Evolutionary conservation across 192 early-diverging fungal species (phyloP), one percentile per base, ranked within the genome.

Genomic region (Linnemannia schmuckeri): DNA sequence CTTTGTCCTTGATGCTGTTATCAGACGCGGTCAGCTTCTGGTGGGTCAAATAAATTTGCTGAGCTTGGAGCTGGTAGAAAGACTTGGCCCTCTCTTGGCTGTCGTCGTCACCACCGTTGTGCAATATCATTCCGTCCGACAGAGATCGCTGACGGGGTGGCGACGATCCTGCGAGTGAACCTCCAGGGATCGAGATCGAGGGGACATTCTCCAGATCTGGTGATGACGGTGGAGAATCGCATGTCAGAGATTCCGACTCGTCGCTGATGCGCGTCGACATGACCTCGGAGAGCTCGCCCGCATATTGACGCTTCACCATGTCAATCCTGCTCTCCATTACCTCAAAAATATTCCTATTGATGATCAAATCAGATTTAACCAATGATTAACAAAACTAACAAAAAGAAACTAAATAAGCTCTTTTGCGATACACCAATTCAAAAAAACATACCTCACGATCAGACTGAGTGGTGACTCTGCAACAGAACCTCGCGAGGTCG

Each of bases 321-420:
- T 87, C 85, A 24, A 87, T 78, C 68, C 85, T 78, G 54, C 54
- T 78, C 72, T 87, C 85, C 85, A 87, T 87, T 1, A 87, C 85
- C 66, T 87, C 85, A 52, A 87, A 78, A 47, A 87, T 87, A n/a
- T 87, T 87, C 75, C 85, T 87, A 75, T 20, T 30, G 33, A 27
- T 57, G 24, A 1, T 27, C 27, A n/a, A 6, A 47, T 6, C 37
- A 72, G n/a, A 70, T 69, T 6, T 41, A 2, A 18, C 44, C 1
- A 54, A 13, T 24, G 12, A 2, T n/a, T 17, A 44, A 41, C 13
- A 37, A 37, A 37, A 37, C 37, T 37, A 3, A 3, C 37, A 3
- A 37, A 37, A 3, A 37, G 3, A 37, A 37, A 37, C 1, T 37
- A 37, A 37, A 37, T 37, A 3, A 37, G 37, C 37, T 37, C 37